phyloP scores from a whole-genome alignment of 2,329 filamentous ascomycete species.

The Colletotrichum truncatum region DNA sequence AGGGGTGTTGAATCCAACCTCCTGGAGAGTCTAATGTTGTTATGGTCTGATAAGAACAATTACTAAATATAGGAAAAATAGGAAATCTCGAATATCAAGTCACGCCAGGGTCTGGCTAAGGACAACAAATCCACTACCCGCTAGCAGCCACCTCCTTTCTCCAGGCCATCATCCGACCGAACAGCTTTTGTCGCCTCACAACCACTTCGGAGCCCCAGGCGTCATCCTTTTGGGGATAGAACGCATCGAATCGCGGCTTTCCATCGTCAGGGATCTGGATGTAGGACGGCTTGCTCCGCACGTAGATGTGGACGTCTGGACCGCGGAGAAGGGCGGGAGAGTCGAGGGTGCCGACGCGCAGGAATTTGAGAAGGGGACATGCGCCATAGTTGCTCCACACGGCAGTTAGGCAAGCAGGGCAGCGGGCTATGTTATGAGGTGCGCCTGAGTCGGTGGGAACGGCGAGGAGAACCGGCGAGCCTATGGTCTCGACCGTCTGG shows the following conservation, averaged over 20 bases:
- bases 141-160: not conserved
- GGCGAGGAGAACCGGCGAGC: constrained; percentile 34
- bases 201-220: constrained; percentile 44
- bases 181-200: constrained; percentile 38
- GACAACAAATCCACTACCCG: not conserved
- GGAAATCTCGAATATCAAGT: too few relatives aligned
- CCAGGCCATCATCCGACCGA: constrained; percentile 29
- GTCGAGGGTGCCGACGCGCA: constrained; percentile 57
- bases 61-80: too few relatives aligned
- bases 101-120: too few relatives aligned
- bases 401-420: constrained; percentile 49
- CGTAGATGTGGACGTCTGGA: constrained; percentile 57
- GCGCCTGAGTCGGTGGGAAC: constrained; percentile 50
- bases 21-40: too few relatives aligned
- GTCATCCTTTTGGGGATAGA: constrained; percentile 42
- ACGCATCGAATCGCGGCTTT: constrained; percentile 46
- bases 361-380: constrained; percentile 42
- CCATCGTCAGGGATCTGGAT: constrained; percentile 45
- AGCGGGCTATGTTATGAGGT: constrained; percentile 52
- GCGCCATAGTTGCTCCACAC: constrained; percentile 53
- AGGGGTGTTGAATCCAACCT: too few relatives aligned
- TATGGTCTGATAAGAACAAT: too few relatives aligned
- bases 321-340: constrained; percentile 41
- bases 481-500: not conserved
- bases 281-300: constrained; percentile 48